phyloP scores from a whole-genome alignment of 106 monocot species.

The Dendrobium officinale region DNA sequence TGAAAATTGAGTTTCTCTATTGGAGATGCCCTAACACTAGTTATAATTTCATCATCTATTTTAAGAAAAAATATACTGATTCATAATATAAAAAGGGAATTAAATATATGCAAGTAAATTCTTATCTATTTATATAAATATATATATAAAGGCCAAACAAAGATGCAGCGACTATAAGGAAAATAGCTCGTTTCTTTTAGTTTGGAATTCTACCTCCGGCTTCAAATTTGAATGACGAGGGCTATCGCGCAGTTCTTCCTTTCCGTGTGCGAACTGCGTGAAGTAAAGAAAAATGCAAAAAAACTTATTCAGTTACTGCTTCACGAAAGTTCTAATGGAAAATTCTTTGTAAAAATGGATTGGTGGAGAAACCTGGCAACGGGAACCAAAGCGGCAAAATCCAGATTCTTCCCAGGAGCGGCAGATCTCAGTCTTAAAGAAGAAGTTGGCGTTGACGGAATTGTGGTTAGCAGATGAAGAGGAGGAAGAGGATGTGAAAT shows the following conservation, averaged over 20 bases:
- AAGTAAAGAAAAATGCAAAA: background rate
- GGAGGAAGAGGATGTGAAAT: background rate
- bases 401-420: slow-evolving; percentile 7
- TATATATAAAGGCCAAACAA: background rate
- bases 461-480: background rate
- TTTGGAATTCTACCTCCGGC: background rate
- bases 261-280: slow-evolving; percentile 10
- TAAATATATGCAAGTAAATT: background rate
- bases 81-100: too few species aligned
- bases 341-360: too few species aligned
- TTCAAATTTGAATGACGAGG: background rate
- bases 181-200: background rate
- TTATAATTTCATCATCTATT: too few species aligned
- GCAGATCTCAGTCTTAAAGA: slow-evolving; percentile 11
- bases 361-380: slow-evolving; percentile 5
- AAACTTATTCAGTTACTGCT: background rate
- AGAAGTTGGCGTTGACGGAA: background rate
- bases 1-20: too few species aligned
- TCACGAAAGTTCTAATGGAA: background rate
- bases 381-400: slow-evolving; percentile 8
- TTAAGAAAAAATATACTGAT: too few species aligned
- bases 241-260: slow-evolving; percentile 4
- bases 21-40: too few species aligned
- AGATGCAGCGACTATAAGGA: background rate
- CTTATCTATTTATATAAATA: background rate